A percentile compares a stretch with the other conserved stretches of the same genome.
These are phyloP conservation scores for Alternaria hordeiaustralica DNA, from an alignment of 2,329 filamentous ascomycete genomes.

Conservation along the genomic window DNA sequence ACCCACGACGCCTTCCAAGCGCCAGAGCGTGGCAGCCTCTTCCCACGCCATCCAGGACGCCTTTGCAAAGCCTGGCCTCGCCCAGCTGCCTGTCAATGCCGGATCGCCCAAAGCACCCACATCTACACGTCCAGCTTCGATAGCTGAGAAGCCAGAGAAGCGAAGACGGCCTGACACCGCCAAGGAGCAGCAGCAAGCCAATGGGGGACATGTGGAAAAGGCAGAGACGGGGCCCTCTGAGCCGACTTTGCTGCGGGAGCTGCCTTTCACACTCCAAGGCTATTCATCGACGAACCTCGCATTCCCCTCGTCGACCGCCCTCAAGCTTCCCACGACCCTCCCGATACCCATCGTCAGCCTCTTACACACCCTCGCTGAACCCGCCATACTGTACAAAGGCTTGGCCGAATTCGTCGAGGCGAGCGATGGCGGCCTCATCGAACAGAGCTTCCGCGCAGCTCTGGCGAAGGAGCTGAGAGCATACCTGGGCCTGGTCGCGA, in stretches of 20 bases:
- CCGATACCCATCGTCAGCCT: conserved; percentile 86
- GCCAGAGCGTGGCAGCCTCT: conserved; percentile 17
- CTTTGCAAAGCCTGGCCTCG: conserved; percentile 55
- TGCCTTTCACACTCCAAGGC: conserved; percentile 92
- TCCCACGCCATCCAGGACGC: conserved; percentile 53
- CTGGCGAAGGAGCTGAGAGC: conserved; percentile 84
- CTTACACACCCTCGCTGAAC: conserved; percentile 88
- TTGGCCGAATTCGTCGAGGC: conserved; percentile 83
- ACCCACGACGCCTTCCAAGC: conserved; percentile 39
- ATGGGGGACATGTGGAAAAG: conserved; percentile 16
- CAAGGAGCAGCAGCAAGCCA: conserved; percentile 32
- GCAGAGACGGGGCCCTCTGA: conserved; percentile 49
- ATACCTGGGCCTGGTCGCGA: conserved; percentile 89
- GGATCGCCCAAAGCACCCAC: conserved; percentile 36
- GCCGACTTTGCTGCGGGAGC: conserved; percentile 64
- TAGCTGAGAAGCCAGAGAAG: conserved; percentile 32
- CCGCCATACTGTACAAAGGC: conserved; percentile 85
- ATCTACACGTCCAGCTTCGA: conserved; percentile 22
- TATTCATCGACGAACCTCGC: conserved; percentile 84
- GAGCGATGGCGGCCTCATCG: conserved; percentile 81
- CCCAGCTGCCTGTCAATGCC: conserved; percentile 46
- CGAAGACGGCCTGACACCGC: conserved; percentile 29
- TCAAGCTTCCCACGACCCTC: conserved; percentile 79
- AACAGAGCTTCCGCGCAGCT: conserved; percentile 88
- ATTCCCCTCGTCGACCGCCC: conserved; percentile 71